Evolutionary conservation across 2,329 filamentous ascomycete species (phyloP).

Genomic region (Dactylella cylindrospora): DNA sequence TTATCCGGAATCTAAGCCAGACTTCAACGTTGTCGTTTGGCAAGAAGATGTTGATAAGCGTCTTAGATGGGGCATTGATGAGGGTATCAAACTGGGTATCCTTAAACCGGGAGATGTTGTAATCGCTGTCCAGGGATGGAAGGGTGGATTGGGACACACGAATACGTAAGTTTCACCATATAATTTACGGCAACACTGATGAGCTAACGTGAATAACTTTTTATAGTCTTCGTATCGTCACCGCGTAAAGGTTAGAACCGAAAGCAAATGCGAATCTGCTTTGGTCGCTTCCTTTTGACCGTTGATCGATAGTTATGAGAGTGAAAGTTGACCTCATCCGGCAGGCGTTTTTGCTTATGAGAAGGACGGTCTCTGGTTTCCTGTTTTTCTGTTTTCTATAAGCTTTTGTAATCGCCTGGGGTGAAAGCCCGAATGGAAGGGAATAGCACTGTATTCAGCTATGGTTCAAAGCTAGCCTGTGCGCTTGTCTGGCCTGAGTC

Average conservation of each 20-base stretch:
- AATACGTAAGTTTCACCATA: constrained; percentile 62
- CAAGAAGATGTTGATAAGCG: constrained; percentile 98
- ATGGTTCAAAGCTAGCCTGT: no score
- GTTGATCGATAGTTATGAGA: not conserved
- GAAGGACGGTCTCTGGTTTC: no score
- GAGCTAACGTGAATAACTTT: constrained; percentile 4
- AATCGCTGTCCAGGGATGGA: constrained; percentile 86
- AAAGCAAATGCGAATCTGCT: no score
- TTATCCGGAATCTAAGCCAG: constrained; percentile 89
- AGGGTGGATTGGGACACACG: constrained; percentile 87
- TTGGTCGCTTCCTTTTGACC: constrained; percentile 7
- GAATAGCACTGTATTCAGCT: no score
- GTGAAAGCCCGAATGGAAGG: not conserved
- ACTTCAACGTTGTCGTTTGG: constrained; percentile 91
- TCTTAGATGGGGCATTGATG: constrained; percentile 92
- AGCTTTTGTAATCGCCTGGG: not conserved
- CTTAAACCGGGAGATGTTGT: constrained; percentile 72
- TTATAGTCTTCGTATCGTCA: constrained; percentile 44
- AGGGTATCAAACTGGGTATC: constrained; percentile 79
- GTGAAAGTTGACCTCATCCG: no score
- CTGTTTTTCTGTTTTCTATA: not conserved
- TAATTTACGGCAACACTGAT: not conserved
- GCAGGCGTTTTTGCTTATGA: no score
- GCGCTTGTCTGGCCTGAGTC: no score
- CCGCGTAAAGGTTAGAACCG: constrained; percentile 26